These are phyloP conservation scores for Vachellia collinsii DNA, from an alignment of 306 rosid species.

Conservation along the genomic window DNA sequence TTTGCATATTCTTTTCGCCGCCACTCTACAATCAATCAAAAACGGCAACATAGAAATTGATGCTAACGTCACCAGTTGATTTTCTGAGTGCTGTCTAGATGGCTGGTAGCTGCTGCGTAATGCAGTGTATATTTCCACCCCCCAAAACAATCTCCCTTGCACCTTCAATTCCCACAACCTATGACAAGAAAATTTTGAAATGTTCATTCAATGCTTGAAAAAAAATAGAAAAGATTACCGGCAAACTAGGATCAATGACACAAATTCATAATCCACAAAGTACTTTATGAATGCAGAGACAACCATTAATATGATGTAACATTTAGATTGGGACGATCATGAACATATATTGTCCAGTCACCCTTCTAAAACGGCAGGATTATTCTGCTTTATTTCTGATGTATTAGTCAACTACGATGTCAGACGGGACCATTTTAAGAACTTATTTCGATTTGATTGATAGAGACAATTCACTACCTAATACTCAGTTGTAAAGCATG, in stretches of 20 bases:
- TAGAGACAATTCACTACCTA: neutral
- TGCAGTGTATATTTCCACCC: conserved; percentile 96
- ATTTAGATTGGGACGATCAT: conserved; percentile 6
- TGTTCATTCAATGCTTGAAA: conserved; percentile 11
- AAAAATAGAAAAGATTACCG: conserved; percentile 1
- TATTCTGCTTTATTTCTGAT: conserved; percentile 20
- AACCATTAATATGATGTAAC: neutral
- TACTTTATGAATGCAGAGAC: conserved; percentile 7
- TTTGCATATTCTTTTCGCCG: neutral
- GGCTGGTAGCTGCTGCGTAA: conserved; percentile 91
- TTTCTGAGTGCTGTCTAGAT: conserved; percentile 17
- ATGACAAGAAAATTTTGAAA: conserved; percentile 32
- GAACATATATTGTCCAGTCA: conserved; percentile 4
- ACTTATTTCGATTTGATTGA: neutral
- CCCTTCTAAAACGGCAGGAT: conserved; percentile 1
- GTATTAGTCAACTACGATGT: conserved; percentile 2
- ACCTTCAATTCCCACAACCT: conserved; percentile 89
- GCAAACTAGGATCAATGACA: neutral
- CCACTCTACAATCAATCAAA: neutral
- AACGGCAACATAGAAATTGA: neutral
- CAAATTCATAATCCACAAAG: conserved; percentile 17
- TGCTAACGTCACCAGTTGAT: conserved; percentile 7
- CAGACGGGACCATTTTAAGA: conserved; percentile 19
- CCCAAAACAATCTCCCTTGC: conserved; percentile 89
- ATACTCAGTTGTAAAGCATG: neutral